Percentiles rank a stretch among this genome's conserved stretches.
Conservation (phyloP, 495 filamentous ascomycete genomes). For the Bathelium albidoporum region DNA sequence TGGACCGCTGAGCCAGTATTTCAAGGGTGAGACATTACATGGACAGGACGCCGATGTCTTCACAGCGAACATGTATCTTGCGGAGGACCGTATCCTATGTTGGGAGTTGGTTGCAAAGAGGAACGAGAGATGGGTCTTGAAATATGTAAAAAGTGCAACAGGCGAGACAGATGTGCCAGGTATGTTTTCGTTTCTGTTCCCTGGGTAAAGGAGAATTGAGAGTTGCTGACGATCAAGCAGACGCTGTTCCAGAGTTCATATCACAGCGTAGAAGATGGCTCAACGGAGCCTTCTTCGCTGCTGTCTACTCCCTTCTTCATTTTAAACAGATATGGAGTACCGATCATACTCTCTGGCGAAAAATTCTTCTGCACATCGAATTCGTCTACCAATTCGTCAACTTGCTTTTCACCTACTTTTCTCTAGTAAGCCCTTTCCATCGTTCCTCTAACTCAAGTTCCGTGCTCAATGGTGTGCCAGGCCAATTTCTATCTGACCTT, state of each 20-base stretch:
- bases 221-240: constrained; percentile 24
- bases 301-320: constrained; percentile 94
- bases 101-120: constrained; percentile 98
- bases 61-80: constrained; percentile 98
- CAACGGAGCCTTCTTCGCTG: constrained; percentile 97
- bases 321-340: constrained; percentile 88
- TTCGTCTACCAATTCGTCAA: constrained; percentile 90
- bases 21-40: constrained; percentile 96
- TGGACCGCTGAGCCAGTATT: constrained; percentile 94
- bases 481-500: constrained; percentile 99
- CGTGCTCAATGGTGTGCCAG: constrained; percentile 21
- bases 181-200: constrained; percentile 26
- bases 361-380: constrained; percentile 87
- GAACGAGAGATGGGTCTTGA: constrained; percentile 90
- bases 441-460: constrained; percentile 15
- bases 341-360: constrained; percentile 80
- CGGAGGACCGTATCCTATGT: constrained; percentile 96
- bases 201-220: constrained; percentile 1
- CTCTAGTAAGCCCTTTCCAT: constrained; percentile 43
- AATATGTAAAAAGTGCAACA: constrained; percentile 90
- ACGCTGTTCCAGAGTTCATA: constrained; percentile 83
- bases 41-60: constrained; percentile 97
- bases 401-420: constrained; percentile 93
- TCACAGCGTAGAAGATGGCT: constrained; percentile 94
- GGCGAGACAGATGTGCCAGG: constrained; percentile 97